Conservation (phyloP, 805 yeast species). For the Wickerhamomyces bisporus region DNA sequence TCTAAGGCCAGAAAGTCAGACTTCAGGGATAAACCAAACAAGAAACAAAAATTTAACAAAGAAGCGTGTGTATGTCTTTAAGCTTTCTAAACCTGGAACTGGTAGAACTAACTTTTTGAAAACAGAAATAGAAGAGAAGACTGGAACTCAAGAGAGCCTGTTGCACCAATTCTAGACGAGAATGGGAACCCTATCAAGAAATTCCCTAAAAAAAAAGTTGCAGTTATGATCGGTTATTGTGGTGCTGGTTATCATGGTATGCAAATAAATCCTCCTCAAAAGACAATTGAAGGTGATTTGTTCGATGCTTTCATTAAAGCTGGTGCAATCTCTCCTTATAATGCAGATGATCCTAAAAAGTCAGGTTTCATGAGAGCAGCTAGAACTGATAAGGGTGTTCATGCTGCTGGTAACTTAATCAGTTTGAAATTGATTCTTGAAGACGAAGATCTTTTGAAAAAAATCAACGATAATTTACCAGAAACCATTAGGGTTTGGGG, state of each 20-base stretch:
- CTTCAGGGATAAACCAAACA: slow-evolving; percentile 10
- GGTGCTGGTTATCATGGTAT: slow-evolving; percentile 96
- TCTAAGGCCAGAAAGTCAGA: slow-evolving; percentile 24
- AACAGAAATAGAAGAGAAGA: slow-evolving; percentile 12
- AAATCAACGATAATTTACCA: slow-evolving; percentile 73
- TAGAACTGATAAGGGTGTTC: slow-evolving; percentile 93
- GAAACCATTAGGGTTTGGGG: slow-evolving; percentile 93
- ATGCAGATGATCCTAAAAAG: slow-evolving; percentile 83
- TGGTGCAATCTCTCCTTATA: slow-evolving; percentile 84
- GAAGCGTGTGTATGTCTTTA: slow-evolving; percentile 25
- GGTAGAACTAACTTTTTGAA: slow-evolving; percentile 1
- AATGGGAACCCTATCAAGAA: slow-evolving; percentile 60
- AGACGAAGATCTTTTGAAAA: slow-evolving; percentile 60
- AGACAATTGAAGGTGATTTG: slow-evolving; percentile 86
- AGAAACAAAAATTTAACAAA: slow-evolving; percentile 16
- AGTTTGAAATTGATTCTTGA: slow-evolving; percentile 81
- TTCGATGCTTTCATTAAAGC: slow-evolving; percentile 79
- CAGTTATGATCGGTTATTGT: slow-evolving; percentile 87
- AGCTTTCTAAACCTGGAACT: neutral
- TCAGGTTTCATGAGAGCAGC: slow-evolving; percentile 85
- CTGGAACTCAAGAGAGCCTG: slow-evolving; percentile 13
- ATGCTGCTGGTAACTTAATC: slow-evolving; percentile 92
- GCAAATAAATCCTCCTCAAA: slow-evolving; percentile 86
- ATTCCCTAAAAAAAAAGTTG: slow-evolving; percentile 85
- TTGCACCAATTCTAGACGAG: slow-evolving; percentile 41